Conservation (phyloP, 2,329 filamentous ascomycete species). For the Coniochaeta pulveracea region DNA sequence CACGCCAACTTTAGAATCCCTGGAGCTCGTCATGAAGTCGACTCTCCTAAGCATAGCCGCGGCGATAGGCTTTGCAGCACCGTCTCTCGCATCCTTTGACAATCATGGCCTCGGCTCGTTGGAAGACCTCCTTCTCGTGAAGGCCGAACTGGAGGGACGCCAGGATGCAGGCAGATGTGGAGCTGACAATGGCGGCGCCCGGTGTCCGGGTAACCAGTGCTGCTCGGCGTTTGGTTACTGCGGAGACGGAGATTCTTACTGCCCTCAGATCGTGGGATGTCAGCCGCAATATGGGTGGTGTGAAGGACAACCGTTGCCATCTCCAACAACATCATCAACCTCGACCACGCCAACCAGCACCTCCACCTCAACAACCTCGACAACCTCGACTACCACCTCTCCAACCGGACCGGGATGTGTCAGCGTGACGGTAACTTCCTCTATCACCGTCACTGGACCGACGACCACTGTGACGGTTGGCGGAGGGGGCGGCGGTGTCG, state of each 20-base stretch:
- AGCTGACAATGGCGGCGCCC: constrained; percentile 9
- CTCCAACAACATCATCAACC: constrained; percentile 5
- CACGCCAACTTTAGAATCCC: not conserved
- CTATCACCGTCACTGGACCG: constrained; percentile 14
- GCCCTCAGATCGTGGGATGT: constrained; percentile 5
- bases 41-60: not conserved
- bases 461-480: constrained; percentile 16
- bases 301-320: constrained; percentile 9
- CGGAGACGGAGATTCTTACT: constrained; percentile 14
- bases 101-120: not conserved
- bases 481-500: constrained; percentile 8
- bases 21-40: constrained; percentile 2
- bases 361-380: constrained; percentile 3
- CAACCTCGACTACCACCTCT: constrained; percentile 1
- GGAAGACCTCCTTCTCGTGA: constrained; percentile 1
- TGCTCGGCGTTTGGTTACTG: constrained; percentile 17
- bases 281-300: constrained; percentile 12
- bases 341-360: constrained; percentile 3
- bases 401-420: constrained; percentile 4
- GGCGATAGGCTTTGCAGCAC: not conserved
- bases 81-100: not conserved
- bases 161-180: constrained; percentile 12
- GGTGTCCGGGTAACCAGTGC: constrained; percentile 12
- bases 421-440: too few species aligned
- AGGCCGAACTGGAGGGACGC: constrained; percentile 9